Evolutionary conservation across 2,329 filamentous ascomycete species (phyloP).

Genomic region (Davidsoniella virescens): DNA sequence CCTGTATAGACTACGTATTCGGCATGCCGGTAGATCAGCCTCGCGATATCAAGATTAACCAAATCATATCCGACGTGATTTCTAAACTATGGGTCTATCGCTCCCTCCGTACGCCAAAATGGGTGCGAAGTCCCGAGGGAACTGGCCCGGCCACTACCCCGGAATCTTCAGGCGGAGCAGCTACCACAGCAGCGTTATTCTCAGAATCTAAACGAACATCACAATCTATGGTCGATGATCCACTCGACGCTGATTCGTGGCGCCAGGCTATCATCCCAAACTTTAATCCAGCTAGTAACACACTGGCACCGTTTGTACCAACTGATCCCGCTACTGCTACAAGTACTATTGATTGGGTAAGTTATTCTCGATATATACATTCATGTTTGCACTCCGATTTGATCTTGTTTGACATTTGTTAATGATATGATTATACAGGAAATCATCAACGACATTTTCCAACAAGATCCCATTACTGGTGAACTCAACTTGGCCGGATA

Average conservation of each 20-base stretch:
- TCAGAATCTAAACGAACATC: too few relatives aligned
- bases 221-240: too few relatives aligned
- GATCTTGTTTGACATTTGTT: not conserved
- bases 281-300: too few relatives aligned
- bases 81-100: conserved; percentile 13
- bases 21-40: conserved; percentile 33
- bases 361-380: not conserved
- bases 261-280: too few relatives aligned
- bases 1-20: conserved; percentile 56
- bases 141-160: not conserved
- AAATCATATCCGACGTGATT: conserved; percentile 24
- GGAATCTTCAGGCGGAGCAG: not conserved
- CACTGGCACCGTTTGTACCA: too few relatives aligned
- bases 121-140: not conserved
- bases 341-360: conserved; percentile 7
- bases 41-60: conserved; percentile 27
- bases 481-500: conserved; percentile 24
- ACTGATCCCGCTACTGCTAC: too few relatives aligned
- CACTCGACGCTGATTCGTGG: too few relatives aligned
- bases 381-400: not conserved
- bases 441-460: conserved; percentile 23
- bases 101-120: conserved; percentile 5
- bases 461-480: conserved; percentile 24
- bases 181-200: not conserved
- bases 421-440: conserved; percentile 17